Evolutionary conservation across 176 grass and related monocot genomes (phyloP), one percentile per base, ranked within the genome.

Genomic region (Zoysia japonica): DNA sequence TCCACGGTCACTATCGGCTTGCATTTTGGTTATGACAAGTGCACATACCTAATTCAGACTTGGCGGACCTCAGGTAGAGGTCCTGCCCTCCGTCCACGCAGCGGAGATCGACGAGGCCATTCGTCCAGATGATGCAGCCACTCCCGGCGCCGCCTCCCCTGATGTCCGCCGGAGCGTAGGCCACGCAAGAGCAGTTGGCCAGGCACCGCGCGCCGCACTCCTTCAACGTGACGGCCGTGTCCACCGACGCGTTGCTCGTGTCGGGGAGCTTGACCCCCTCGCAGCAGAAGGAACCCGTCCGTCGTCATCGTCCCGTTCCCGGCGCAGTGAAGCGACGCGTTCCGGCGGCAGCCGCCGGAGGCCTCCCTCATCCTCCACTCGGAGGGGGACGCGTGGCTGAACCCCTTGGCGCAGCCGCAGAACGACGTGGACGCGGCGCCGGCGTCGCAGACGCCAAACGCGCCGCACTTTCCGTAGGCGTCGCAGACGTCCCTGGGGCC

Each of bases 251-350:
- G 67, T 83, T 78, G 44, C 89, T 61, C 2, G 79, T 83, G 67
- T 87, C 87, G 0, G 89, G 92, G 36, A 95, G 82, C 84, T 95
- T 95, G 68, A 89, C 87, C 14, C 89, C 81, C 3, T 28, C 5
- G 9, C 52, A 87, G 78, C 78, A 14, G 38, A 17, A 7, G 14
- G 61, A 85, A 89, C 3, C 74, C 61, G 43, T 87, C 80, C 28
- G 88, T 62, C 72, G 80, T 87, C 64, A 73, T 85, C 64, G 54
- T 41, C 17, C 61, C 72, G 48, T 71, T 72, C 47, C 63, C 11
- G 67, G 43, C 11, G 55, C 92, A 91, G 8, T 82, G 52, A 45
- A 95, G 63, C 19, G 82, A 9, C 49, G 2, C 57, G 46, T 55
- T 85, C 57, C 92, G 76, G 9, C 76, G 80, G 76, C 92, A 91